Evolutionary conservation across 1,284 basidiomycete species (phyloP).

Genomic region (Leccinum variabile): DNA sequence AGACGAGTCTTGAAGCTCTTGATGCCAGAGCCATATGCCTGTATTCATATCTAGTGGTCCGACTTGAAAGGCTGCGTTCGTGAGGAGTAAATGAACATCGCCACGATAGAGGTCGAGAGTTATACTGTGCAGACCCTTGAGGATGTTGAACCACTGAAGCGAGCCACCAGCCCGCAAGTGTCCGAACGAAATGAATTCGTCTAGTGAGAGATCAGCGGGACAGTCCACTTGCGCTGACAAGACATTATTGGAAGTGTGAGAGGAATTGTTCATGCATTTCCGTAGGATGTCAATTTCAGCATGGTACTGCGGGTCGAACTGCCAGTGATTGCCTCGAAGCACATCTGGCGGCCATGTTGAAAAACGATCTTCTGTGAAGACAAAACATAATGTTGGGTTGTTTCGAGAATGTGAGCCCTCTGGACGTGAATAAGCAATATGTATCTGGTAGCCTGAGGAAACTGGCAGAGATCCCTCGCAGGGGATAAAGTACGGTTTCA

Average conservation of each 20-base stretch:
- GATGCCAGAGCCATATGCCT: conserved; percentile 36
- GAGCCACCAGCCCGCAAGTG: conserved; percentile 42
- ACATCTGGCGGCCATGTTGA: too few relatives aligned
- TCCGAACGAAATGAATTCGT: conserved; percentile 46
- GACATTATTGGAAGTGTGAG: conserved; percentile 43
- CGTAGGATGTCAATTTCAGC: too few relatives aligned
- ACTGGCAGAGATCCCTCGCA: too few relatives aligned
- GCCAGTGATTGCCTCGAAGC: too few relatives aligned
- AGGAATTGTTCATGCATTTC: conserved; percentile 19
- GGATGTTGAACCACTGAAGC: conserved; percentile 44
- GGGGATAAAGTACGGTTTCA: conserved; percentile 13
- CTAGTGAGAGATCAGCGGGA: conserved; percentile 36
- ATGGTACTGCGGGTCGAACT: too few relatives aligned
- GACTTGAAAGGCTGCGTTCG: conserved; percentile 44
- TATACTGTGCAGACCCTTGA: conserved; percentile 37
- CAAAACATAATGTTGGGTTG: conserved; percentile 32
- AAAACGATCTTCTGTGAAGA: too few relatives aligned
- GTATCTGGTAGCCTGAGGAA: conserved; percentile 34
- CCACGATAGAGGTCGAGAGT: conserved; percentile 37
- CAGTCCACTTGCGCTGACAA: conserved; percentile 43
- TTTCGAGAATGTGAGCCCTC: conserved; percentile 38
- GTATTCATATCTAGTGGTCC: conserved; percentile 32
- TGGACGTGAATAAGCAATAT: conserved; percentile 43
- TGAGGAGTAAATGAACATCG: conserved; percentile 42
- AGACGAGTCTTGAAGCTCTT: conserved; percentile 26